A percentile compares a stretch with the other conserved stretches of the same genome.
phyloP scores from a whole-genome alignment of 2,329 filamentous ascomycete genomes.

The Aspergillus sergii region DNA sequence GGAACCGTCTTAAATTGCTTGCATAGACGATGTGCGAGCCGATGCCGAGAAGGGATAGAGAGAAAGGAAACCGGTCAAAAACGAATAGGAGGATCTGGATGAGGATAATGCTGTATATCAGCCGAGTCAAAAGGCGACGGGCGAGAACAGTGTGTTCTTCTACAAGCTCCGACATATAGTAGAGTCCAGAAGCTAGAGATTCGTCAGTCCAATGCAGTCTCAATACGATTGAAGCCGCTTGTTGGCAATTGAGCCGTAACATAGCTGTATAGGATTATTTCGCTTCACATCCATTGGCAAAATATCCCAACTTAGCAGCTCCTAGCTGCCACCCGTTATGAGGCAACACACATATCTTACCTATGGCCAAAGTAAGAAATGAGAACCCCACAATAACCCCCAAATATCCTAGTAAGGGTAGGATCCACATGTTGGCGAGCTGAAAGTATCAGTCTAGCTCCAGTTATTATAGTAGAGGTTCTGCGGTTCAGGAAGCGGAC shows the following conservation, averaged over 20 bases:
- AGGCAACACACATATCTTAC: conserved; percentile 43
- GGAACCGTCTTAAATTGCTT: conserved; percentile 77
- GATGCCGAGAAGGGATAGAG: conserved; percentile 73
- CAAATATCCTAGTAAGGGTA: conserved; percentile 86
- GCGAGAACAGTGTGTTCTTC: conserved; percentile 95
- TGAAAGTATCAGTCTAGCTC: background rate
- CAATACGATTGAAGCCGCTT: background rate
- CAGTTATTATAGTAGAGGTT: background rate
- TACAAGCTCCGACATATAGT: conserved; percentile 96
- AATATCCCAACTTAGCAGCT: background rate
- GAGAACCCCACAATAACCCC: conserved; percentile 87
- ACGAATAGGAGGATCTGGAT: conserved; percentile 74
- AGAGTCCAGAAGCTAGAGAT: conserved; percentile 81
- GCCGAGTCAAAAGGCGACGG: conserved; percentile 78
- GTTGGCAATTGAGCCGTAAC: background rate
- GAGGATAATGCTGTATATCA: conserved; percentile 81
- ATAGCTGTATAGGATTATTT: background rate
- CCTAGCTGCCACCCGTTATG: background rate
- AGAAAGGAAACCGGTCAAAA: conserved; percentile 82
- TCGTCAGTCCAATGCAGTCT: conserved; percentile 16
- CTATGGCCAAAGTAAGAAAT: conserved; percentile 92
- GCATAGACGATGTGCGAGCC: conserved; percentile 82
- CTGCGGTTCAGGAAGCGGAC: background rate
- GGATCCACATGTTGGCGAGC: conserved; percentile 77
- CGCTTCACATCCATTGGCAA: background rate